Evolutionary conservation across 1,284 basidiomycete genomes (phyloP).

Genomic region (Puccinia coronata): DNA sequence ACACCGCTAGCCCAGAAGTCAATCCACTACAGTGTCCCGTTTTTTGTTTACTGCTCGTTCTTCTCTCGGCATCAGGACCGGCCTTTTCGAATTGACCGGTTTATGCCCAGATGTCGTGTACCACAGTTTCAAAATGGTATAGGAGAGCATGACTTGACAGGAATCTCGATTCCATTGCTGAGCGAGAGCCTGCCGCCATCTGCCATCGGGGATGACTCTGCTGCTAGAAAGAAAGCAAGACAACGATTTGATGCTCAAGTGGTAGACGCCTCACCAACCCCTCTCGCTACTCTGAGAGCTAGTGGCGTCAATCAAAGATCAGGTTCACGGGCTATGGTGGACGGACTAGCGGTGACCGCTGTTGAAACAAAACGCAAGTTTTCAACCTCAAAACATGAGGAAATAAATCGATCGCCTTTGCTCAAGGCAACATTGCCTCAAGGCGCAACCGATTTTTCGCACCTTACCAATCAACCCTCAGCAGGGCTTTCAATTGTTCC

Average conservation of each 20-base stretch:
- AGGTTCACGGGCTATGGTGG: slow-evolving; percentile 44
- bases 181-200: slow-evolving; percentile 56
- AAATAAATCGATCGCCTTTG: slow-evolving; percentile 46
- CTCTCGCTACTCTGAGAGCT: slow-evolving; percentile 20
- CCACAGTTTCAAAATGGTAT: slow-evolving; percentile 89
- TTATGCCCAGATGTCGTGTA: slow-evolving; percentile 87
- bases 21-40: slow-evolving; percentile 57
- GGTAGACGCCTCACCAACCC: slow-evolving; percentile 50
- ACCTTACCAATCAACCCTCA: slow-evolving; percentile 39
- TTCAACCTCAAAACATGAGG: slow-evolving; percentile 32
- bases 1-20: slow-evolving; percentile 54
- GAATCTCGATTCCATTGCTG: slow-evolving; percentile 77
- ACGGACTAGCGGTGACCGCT: slow-evolving; percentile 37
- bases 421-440: slow-evolving; percentile 45
- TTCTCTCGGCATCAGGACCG: slow-evolving; percentile 83
- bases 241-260: slow-evolving; percentile 45
- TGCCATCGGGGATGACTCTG: slow-evolving; percentile 45
- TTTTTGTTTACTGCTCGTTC: slow-evolving; percentile 74
- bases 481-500: slow-evolving; percentile 43
- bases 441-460: slow-evolving; percentile 38
- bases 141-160: slow-evolving; percentile 81
- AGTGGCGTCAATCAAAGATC: slow-evolving; percentile 51
- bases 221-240: slow-evolving; percentile 36
- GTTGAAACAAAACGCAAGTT: slow-evolving; percentile 43
- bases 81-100: slow-evolving; percentile 83